Percentiles rank a stretch among this genome's conserved stretches.
phyloP scores from a whole-genome alignment of 2,329 filamentous ascomycete species.

The Hawksworthiomyces lignivorus region DNA sequence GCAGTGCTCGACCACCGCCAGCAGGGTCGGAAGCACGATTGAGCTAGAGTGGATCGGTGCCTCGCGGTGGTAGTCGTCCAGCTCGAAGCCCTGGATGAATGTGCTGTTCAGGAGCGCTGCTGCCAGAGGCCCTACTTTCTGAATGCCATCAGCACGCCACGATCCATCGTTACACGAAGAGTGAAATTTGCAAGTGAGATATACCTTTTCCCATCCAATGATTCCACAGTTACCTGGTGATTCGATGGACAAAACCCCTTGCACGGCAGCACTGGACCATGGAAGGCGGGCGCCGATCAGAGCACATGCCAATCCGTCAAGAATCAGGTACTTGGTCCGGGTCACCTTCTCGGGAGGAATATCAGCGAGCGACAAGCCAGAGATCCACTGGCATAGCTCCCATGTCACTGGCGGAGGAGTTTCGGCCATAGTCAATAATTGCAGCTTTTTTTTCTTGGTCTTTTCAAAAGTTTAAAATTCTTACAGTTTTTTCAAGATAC shows the following conservation, averaged over 20 bases:
- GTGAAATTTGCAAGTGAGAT: too few relatives aligned
- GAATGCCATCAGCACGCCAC: too few relatives aligned
- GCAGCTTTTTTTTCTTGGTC: too few relatives aligned
- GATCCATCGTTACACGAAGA: too few relatives aligned
- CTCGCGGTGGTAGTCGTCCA: slow-evolving; percentile 34
- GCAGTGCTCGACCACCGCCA: slow-evolving; percentile 24
- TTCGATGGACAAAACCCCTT: slow-evolving; percentile 25
- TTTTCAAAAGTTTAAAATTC: too few relatives aligned
- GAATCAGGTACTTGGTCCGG: slow-evolving; percentile 33
- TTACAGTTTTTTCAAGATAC: too few relatives aligned
- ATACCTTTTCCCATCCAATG: background rate
- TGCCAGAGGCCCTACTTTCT: slow-evolving; percentile 23
- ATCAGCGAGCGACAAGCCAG: slow-evolving; percentile 15
- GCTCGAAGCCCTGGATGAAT: slow-evolving; percentile 35
- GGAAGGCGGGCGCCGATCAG: slow-evolving; percentile 32
- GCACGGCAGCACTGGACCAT: slow-evolving; percentile 30
- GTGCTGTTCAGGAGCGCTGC: slow-evolving; percentile 34
- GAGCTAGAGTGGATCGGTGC: slow-evolving; percentile 32
- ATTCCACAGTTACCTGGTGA: slow-evolving; percentile 14
- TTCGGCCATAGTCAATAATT: background rate
- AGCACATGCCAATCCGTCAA: slow-evolving; percentile 34
- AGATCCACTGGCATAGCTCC: slow-evolving; percentile 24
- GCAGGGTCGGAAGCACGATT: slow-evolving; percentile 30
- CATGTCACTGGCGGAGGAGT: background rate
- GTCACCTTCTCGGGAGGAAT: slow-evolving; percentile 25